Evolutionary conservation across 2,329 filamentous ascomycete genomes (phyloP), one percentile per base, ranked within the genome.

Genomic region (Chalaropsis ovoidea): DNA sequence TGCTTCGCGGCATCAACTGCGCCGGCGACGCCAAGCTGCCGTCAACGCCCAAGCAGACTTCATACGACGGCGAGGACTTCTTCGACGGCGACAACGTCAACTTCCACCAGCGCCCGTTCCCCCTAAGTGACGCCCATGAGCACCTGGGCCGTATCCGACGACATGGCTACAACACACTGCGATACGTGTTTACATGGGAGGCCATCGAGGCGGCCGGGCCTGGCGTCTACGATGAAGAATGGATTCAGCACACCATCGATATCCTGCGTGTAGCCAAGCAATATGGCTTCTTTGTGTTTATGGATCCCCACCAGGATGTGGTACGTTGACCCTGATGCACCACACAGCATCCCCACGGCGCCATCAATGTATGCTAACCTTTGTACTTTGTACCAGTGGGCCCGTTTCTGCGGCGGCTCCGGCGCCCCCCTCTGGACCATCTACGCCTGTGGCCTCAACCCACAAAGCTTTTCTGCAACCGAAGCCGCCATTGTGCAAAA

Each of bases 301-400:
- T 99, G 90, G 95, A 99, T 71, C 93, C 95, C 22, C 94, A 99
- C 75, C 94, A 99, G 79, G 94, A 99, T 78, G 93, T 97, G 71
- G 87, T 90, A 81, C 69, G 86, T 83, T 83, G 27, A 15, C 13
- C 31, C 2, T 31, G 2, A 6, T 31, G 6, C 31, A 3, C 31
- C 3, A 42, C 45, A 22, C 42, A 1, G 10, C 24, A 7, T 49
- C 7, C 1, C 10, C 31, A 49, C 7, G 27, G 45, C 45, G 3
- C 8, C 27, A 54, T 54, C 11, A 24, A 24, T n/a, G 31, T 68
- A 17, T n/a, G 61, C 73, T 77, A 66, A 77, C 62, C 17, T 58
- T 60, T 3, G 24, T 42, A 61, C 17, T 58, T 60, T 3, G 24
- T 42, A 61, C 5, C 70, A 89, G 86, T 99, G 94, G 94, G 96